A percentile compares a stretch with the other conserved stretches of the same genome.
These are phyloP conservation scores for Heliamphora exappendiculata DNA, from an alignment of 148 eudicot genomes.

Conservation along the genomic window DNA sequence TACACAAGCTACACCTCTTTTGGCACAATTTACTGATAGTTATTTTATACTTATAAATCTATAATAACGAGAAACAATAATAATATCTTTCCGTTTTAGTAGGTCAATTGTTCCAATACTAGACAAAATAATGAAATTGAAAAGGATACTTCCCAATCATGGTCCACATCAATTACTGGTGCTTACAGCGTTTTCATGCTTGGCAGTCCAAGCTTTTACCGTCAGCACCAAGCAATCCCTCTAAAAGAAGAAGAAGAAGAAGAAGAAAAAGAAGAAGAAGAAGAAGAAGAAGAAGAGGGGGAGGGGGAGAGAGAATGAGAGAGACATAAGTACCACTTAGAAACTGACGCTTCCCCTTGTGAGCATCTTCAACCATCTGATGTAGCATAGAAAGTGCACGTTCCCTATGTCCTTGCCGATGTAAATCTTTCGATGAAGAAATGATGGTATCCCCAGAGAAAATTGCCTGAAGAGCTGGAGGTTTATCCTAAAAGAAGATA, in stretches of 20 bases:
- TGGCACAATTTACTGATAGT: not conserved
- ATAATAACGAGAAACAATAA: too few species aligned
- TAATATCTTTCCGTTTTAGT: too few species aligned
- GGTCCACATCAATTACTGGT: not conserved
- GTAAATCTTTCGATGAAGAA: constrained; percentile 34
- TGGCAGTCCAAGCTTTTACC: not conserved
- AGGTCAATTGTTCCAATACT: not conserved
- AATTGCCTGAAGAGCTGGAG: constrained; percentile 60
- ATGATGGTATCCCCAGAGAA: constrained; percentile 60
- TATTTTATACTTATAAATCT: not conserved
- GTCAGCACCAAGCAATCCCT: not conserved
- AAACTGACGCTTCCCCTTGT: constrained; percentile 91
- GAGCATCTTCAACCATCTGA: constrained; percentile 99
- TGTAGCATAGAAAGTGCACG: constrained; percentile 91
- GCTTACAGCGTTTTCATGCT: not conserved
- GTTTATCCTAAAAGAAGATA: constrained; percentile 52
- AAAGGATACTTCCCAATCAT: not conserved
- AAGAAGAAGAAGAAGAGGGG: not conserved
- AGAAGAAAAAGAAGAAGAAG: not conserved
- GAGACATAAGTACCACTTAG: constrained; percentile 55
- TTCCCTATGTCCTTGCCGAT: constrained; percentile 74
- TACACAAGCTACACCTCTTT: not conserved
- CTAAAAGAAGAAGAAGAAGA: not conserved
- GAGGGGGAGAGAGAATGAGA: not conserved
- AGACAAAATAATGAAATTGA: not conserved